Evolutionary conservation across 169 alveolate genomes (phyloP).

Genomic region (Plasmodium gonderi): DNA sequence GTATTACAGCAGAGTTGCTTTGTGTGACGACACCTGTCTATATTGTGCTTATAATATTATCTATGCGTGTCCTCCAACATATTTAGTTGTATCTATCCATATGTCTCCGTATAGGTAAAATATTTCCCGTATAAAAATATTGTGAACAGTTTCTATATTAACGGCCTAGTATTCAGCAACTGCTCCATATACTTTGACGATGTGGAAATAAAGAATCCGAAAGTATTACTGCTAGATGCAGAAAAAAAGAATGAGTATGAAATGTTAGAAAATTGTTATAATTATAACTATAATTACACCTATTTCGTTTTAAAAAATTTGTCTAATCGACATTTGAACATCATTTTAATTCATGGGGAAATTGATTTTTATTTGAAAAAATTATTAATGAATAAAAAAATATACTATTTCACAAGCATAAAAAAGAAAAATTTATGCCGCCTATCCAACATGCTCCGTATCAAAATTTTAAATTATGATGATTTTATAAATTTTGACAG

Average conservation of each 20-base stretch:
- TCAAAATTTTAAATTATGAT: conserved; percentile 37
- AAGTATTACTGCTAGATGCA: conserved; percentile 42
- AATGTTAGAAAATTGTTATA: conserved; percentile 9
- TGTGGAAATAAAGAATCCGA: conserved; percentile 65
- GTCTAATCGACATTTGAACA: conserved; percentile 24
- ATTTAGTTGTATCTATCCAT: too few species aligned
- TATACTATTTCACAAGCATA: conserved; percentile 67
- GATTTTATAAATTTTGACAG: conserved; percentile 35
- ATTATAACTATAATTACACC: conserved; percentile 19
- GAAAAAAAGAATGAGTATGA: conserved; percentile 19
- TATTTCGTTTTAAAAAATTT: conserved; percentile 39
- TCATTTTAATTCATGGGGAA: conserved; percentile 60
- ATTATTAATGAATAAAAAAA: conserved; percentile 47
- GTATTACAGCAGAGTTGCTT: too few species aligned
- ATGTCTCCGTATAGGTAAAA: conserved; percentile 15
- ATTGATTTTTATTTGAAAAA: conserved; percentile 37
- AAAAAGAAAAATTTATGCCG: conserved; percentile 56
- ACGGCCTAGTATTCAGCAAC: conserved; percentile 64
- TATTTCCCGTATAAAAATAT: conserved; percentile 59
- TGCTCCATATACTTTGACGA: conserved; percentile 61
- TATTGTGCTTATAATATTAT: not conserved
- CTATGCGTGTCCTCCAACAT: not conserved
- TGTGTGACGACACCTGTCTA: not conserved
- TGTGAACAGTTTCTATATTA: conserved; percentile 37
- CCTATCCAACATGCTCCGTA: conserved; percentile 40